Percentiles rank a stretch among this genome's conserved stretches.
phyloP scores from a whole-genome alignment of 2,329 filamentous ascomycete genomes.

The Lecanicillium sp. region DNA sequence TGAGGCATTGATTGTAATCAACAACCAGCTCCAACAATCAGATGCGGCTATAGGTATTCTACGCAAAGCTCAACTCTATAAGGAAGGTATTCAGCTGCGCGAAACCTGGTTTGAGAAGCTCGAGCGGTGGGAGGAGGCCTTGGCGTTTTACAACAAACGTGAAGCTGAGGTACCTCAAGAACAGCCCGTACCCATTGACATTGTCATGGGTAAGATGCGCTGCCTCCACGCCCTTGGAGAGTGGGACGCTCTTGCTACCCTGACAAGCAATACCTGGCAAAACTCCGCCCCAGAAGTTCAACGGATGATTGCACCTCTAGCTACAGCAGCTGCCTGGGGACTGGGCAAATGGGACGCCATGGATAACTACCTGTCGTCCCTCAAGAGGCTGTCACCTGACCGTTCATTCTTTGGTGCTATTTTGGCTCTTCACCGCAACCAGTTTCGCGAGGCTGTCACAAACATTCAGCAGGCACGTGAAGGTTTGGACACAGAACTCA shows the following conservation, averaged over 20 bases:
- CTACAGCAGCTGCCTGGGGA: conserved; percentile 93
- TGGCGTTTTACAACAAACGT: conserved; percentile 83
- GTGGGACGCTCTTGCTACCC: conserved; percentile 84
- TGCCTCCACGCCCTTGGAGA: conserved; percentile 95
- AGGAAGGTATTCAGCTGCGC: conserved; percentile 84
- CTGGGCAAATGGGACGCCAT: conserved; percentile 96
- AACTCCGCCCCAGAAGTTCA: conserved; percentile 82
- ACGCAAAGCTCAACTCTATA: conserved; percentile 89
- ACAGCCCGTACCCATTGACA: conserved; percentile 65
- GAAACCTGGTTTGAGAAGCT: conserved; percentile 99
- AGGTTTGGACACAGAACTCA: conserved; percentile 89
- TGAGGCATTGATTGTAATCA: conserved; percentile 96
- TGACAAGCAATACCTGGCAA: conserved; percentile 90
- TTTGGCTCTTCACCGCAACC: conserved; percentile 86
- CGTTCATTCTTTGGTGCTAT: conserved; percentile 97
- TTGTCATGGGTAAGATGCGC: conserved; percentile 99
- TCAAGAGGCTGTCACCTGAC: conserved; percentile 90
- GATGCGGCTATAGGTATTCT: conserved; percentile 98
- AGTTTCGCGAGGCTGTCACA: conserved; percentile 81
- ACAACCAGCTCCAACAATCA: conserved; percentile 97
- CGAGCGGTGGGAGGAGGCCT: conserved; percentile 94
- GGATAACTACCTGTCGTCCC: conserved; percentile 92
- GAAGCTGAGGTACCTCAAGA: conserved; percentile 59
- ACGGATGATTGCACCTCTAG: conserved; percentile 83
- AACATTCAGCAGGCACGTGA: conserved; percentile 91